Conservation (phyloP, 768 basidiomycete genomes). For the Epithele typhae region DNA sequence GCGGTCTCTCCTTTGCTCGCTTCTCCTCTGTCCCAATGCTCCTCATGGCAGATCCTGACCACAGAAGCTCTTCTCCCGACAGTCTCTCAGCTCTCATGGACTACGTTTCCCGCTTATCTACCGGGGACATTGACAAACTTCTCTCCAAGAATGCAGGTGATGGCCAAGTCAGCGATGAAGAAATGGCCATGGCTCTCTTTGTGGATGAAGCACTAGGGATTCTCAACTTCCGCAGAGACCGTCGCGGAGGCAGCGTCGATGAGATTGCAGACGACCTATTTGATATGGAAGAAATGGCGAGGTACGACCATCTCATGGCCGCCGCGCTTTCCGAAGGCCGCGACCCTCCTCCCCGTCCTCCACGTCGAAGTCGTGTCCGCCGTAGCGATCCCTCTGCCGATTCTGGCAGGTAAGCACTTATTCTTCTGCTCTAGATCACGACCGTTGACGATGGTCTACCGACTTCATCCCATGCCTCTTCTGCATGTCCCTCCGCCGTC, state of each 20-base stretch:
- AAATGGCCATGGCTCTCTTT: slow-evolving; percentile 20
- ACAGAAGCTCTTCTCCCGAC: no score
- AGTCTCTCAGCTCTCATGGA: slow-evolving; percentile 9
- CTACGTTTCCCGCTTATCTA: slow-evolving; percentile 13
- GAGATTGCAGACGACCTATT: slow-evolving; percentile 15
- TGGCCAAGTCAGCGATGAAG: slow-evolving; percentile 14
- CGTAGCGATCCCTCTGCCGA: no score
- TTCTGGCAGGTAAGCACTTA: no score
- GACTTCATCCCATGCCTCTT: no score
- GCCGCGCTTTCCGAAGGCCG: slow-evolving; percentile 17
- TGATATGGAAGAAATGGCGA: slow-evolving; percentile 16
- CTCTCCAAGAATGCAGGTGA: slow-evolving; percentile 8
- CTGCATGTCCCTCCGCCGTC: no score
- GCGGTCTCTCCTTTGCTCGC: no score
- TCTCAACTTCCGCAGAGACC: slow-evolving; percentile 11
- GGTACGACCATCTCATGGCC: slow-evolving; percentile 19
- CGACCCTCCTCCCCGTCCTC: slow-evolving; percentile 14
- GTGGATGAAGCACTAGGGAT: slow-evolving; percentile 19
- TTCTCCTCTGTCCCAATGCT: no score
- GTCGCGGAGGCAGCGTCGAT: not conserved
- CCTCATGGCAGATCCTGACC: no score
- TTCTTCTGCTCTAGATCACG: no score
- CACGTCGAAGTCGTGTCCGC: no score
- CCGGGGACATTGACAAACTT: slow-evolving; percentile 15
- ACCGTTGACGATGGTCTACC: no score